These are phyloP conservation scores for Penicillium arizonense DNA, from an alignment of 495 filamentous ascomycete genomes.

Conservation along the genomic window DNA sequence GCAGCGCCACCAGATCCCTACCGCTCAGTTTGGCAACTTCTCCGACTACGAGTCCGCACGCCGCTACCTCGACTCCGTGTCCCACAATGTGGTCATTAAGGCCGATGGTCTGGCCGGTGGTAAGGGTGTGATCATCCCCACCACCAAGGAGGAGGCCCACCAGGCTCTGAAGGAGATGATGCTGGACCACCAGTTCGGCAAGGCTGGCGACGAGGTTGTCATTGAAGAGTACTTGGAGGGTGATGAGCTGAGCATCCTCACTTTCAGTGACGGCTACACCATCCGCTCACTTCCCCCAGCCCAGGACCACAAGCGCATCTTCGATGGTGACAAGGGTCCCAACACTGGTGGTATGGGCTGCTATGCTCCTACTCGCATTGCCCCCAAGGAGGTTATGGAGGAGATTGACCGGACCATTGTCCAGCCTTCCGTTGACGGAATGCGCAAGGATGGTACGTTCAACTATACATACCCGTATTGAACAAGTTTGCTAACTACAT, in stretches of 20 bases:
- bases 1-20: slow-evolving; percentile 86
- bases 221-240: slow-evolving; percentile 94
- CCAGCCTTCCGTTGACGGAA: slow-evolving; percentile 85
- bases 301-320: slow-evolving; percentile 94
- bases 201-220: slow-evolving; percentile 87
- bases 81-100: slow-evolving; percentile 84
- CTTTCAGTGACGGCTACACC: slow-evolving; percentile 86
- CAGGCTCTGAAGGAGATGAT: slow-evolving; percentile 84
- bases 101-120: slow-evolving; percentile 83
- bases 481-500: not conserved
- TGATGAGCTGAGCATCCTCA: slow-evolving; percentile 88
- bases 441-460: slow-evolving; percentile 67
- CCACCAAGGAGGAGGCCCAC: slow-evolving; percentile 76
- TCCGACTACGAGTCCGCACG: slow-evolving; percentile 73
- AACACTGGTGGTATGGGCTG: slow-evolving; percentile 99
- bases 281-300: slow-evolving; percentile 84
- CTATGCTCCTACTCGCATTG: slow-evolving; percentile 88
- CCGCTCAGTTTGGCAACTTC: slow-evolving; percentile 87
- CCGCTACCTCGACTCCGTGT: slow-evolving; percentile 70
- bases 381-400: slow-evolving; percentile 68
- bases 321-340: slow-evolving; percentile 85
- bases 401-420: slow-evolving; percentile 80
- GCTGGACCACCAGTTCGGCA: slow-evolving; percentile 82
- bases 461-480: not conserved
- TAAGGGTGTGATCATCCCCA: slow-evolving; percentile 88